These are phyloP conservation scores for Penicillium sp. DNA, from an alignment of 2,329 filamentous ascomycete species.

Conservation along the genomic window DNA sequence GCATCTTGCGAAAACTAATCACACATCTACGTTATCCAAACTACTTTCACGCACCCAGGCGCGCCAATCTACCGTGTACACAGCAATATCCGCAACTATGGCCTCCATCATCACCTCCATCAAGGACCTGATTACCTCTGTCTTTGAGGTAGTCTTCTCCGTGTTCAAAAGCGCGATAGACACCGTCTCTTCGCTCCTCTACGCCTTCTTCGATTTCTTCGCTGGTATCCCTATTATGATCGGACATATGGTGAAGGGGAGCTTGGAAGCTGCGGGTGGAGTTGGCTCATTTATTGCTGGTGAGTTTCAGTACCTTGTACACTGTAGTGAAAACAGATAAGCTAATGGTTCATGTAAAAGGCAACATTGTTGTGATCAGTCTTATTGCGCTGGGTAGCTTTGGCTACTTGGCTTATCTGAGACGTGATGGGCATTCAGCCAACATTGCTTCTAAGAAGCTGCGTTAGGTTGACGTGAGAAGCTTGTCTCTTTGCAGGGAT, in stretches of 20 bases:
- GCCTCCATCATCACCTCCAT: slow-evolving; percentile 18
- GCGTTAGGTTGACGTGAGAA: slow-evolving; percentile 7
- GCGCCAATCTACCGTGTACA: too few species aligned
- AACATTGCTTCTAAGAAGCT: slow-evolving; percentile 16
- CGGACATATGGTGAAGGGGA: not conserved
- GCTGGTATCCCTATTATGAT: not conserved
- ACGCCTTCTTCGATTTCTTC: slow-evolving; percentile 6
- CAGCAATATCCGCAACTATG: slow-evolving; percentile 7
- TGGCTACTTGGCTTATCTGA: slow-evolving; percentile 14
- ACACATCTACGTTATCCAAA: not conserved
- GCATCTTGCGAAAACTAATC: not conserved
- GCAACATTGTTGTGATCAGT: slow-evolving; percentile 17
- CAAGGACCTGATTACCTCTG: slow-evolving; percentile 16
- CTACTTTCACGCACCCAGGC: not conserved
- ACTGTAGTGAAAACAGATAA: too few species aligned
- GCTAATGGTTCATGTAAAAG: slow-evolving; percentile 1
- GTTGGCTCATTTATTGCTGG: slow-evolving; percentile 19
- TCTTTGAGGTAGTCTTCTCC: slow-evolving; percentile 22
- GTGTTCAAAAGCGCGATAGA: slow-evolving; percentile 8
- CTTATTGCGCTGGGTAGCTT: slow-evolving; percentile 13
- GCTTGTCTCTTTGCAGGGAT: not conserved
- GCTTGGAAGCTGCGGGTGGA: slow-evolving; percentile 14
- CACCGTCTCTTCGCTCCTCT: slow-evolving; percentile 2
- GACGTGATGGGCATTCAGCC: slow-evolving; percentile 12
- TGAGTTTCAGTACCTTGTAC: not conserved